phyloP scores from a whole-genome alignment of 495 filamentous ascomycete genomes.

The Daldinia caldariorum region DNA sequence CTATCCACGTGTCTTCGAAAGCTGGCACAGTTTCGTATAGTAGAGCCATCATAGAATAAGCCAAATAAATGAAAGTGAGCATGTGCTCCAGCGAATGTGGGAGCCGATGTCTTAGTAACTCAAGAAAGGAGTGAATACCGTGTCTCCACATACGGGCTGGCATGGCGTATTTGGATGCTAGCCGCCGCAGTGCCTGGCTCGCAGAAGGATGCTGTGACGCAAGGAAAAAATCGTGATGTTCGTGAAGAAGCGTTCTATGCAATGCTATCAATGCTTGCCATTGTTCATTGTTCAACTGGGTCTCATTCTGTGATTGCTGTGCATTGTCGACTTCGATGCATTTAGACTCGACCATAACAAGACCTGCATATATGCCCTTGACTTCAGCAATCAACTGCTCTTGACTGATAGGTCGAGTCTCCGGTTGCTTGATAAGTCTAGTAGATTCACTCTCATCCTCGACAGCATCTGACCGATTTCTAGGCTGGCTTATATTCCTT shows the following conservation, averaged over 20 bases:
- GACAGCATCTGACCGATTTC: slow-evolving; percentile 18
- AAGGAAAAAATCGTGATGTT: slow-evolving; percentile 85
- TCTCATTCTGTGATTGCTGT: slow-evolving; percentile 57
- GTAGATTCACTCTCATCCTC: slow-evolving; percentile 39
- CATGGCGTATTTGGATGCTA: slow-evolving; percentile 82
- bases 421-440: slow-evolving; percentile 51
- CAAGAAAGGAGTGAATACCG: slow-evolving; percentile 82
- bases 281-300: slow-evolving; percentile 63
- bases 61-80: slow-evolving; percentile 81
- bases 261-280: slow-evolving; percentile 77
- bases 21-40: slow-evolving; percentile 74
- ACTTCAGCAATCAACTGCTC: slow-evolving; percentile 72
- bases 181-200: slow-evolving; percentile 62
- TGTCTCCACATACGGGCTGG: slow-evolving; percentile 87
- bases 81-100: slow-evolving; percentile 79
- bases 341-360: slow-evolving; percentile 78
- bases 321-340: slow-evolving; percentile 74
- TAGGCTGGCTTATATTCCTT: slow-evolving; percentile 19
- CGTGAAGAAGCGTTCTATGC: slow-evolving; percentile 76
- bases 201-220: slow-evolving; percentile 81
- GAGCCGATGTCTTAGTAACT: slow-evolving; percentile 74
- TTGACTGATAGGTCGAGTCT: slow-evolving; percentile 67
- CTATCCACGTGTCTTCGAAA: slow-evolving; percentile 84
- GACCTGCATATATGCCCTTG: slow-evolving; percentile 74
- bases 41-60: slow-evolving; percentile 79